phyloP scores from a whole-genome alignment of 1,139 yeast species.

The Arxiozyma telluris region DNA sequence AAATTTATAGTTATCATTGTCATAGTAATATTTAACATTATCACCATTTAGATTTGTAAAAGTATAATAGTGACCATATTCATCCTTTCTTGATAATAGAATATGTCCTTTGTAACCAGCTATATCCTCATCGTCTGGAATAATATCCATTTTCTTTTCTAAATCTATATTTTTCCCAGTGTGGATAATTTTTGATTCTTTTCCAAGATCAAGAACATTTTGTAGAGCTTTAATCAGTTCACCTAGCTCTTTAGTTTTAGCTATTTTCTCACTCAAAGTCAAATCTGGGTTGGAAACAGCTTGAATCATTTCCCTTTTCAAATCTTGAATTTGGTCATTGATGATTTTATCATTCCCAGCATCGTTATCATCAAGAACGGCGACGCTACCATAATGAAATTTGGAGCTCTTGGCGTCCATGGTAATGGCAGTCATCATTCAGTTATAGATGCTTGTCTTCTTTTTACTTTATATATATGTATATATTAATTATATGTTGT shows the following conservation, averaged over 20 bases:
- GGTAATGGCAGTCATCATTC: neutral
- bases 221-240: too few relatives aligned
- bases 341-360: too few relatives aligned
- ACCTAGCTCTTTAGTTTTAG: too few relatives aligned
- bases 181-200: too few relatives aligned
- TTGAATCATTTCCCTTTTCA: too few relatives aligned
- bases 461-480: neutral
- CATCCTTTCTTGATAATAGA: conserved; percentile 6
- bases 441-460: neutral
- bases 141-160: too few relatives aligned
- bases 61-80: neutral
- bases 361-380: too few relatives aligned
- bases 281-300: too few relatives aligned
- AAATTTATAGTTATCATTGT: neutral
- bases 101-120: neutral
- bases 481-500: neutral
- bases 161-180: too few relatives aligned
- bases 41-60: neutral
- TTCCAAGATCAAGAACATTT: too few relatives aligned
- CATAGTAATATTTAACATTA: conserved; percentile 1
- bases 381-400: neutral
- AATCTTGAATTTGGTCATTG: neutral
- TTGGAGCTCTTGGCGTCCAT: neutral
- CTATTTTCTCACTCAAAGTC: too few relatives aligned
- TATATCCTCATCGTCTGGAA: too few relatives aligned